Evolutionary conservation across 306 rosid genomes (phyloP).

Genomic region (Trichosanthes truncata): DNA sequence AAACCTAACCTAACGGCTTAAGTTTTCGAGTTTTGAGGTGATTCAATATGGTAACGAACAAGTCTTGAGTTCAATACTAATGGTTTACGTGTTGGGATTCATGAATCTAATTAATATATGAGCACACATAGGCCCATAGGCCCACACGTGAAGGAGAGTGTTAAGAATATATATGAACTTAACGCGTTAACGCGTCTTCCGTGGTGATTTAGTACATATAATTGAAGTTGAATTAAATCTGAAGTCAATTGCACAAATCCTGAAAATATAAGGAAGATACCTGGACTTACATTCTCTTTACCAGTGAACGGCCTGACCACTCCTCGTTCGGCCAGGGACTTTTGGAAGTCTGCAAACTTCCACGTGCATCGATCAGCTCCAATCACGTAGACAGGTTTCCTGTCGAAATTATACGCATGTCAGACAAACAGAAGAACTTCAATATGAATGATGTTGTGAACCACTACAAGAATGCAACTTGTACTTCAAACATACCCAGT

Average conservation of each 20-base stretch:
- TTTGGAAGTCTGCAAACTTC: slow-evolving; percentile 86
- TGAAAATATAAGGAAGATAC: slow-evolving; percentile 4
- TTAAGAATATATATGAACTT: neutral
- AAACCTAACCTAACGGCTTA: neutral
- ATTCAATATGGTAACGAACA: neutral
- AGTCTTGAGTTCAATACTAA: neutral
- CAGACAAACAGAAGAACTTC: slow-evolving; percentile 14
- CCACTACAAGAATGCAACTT: neutral
- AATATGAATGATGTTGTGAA: neutral
- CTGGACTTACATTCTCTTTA: slow-evolving; percentile 58
- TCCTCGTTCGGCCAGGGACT: slow-evolving; percentile 53
- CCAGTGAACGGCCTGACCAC: slow-evolving; percentile 66
- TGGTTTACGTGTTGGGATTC: neutral
- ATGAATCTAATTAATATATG: too few relatives aligned
- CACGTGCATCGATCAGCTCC: slow-evolving; percentile 74
- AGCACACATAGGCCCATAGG: too few relatives aligned
- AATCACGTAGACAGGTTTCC: slow-evolving; percentile 81
- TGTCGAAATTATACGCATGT: slow-evolving; percentile 18
- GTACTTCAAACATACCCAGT: slow-evolving; percentile 59
- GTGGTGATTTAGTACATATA: neutral
- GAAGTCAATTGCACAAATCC: neutral
- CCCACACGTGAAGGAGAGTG: neutral
- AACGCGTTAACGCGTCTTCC: neutral
- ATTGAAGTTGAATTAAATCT: neutral
- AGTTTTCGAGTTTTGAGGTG: neutral